phyloP scores from a whole-genome alignment of 139 green algal genomes.

The Microglena sp. region DNA sequence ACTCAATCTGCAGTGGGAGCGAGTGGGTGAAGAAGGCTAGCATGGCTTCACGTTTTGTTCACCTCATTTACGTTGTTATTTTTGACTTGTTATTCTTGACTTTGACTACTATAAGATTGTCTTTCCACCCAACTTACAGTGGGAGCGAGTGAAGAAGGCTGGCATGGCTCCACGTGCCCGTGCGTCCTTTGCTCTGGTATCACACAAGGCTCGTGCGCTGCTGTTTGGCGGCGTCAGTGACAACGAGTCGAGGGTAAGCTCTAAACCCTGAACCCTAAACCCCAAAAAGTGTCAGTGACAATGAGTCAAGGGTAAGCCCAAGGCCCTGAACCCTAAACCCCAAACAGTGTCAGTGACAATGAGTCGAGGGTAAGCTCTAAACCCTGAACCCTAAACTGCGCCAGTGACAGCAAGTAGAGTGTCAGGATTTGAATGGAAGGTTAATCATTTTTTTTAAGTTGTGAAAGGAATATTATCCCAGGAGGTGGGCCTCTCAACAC shows the following conservation, averaged over 20 bases:
- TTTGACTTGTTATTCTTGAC: no score
- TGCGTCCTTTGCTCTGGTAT: slow-evolving; percentile 70
- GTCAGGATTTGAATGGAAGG: no score
- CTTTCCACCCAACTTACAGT: no score
- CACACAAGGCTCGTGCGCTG: slow-evolving; percentile 55
- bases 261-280: background rate
- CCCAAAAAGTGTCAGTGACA: slow-evolving; percentile 78
- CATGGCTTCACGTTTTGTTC: slow-evolving; percentile 73
- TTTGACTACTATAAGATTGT: no score
- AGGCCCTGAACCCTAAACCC: background rate
- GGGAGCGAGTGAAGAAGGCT: slow-evolving; percentile 80
- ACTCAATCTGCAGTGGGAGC: slow-evolving; percentile 92
- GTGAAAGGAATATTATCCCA: no score
- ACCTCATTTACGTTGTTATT: no score
- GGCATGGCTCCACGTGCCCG: slow-evolving; percentile 75
- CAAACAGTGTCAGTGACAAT: slow-evolving; percentile 82
- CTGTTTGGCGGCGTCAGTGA: slow-evolving; percentile 91
- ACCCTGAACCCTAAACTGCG: slow-evolving; percentile 23
- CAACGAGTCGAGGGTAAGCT: slow-evolving; percentile 58
- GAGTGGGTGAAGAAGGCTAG: slow-evolving; percentile 78
- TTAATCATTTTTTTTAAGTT: no score
- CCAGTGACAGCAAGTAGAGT: slow-evolving; percentile 77
- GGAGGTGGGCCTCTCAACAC: no score
- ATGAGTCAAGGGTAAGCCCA: slow-evolving; percentile 53
- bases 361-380: slow-evolving; percentile 48